Evolutionary conservation across 2,329 filamentous ascomycete genomes (phyloP).

Genomic region (Pseudopithomyces chartarum): DNA sequence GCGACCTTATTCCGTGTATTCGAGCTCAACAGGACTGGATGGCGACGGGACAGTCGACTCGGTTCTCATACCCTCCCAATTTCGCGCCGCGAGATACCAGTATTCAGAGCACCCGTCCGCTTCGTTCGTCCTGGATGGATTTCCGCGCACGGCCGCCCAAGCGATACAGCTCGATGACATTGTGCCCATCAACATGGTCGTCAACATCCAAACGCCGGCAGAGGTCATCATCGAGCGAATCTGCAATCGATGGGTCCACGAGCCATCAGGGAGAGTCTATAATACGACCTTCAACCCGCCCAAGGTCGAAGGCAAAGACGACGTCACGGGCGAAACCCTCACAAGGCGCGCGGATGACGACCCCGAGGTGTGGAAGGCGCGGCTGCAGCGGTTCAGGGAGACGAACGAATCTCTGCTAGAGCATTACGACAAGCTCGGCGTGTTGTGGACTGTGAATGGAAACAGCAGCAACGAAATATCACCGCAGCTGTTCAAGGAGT

Average conservation of each 20-base stretch:
- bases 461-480: conserved; percentile 94
- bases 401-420: conserved; percentile 83
- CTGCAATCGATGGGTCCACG: conserved; percentile 90
- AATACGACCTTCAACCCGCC: conserved; percentile 93
- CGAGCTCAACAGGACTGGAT: conserved; percentile 38
- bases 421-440: conserved; percentile 83
- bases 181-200: conserved; percentile 92
- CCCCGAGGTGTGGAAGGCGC: conserved; percentile 80
- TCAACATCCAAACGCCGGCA: conserved; percentile 83
- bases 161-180: conserved; percentile 77
- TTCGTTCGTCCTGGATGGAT: conserved; percentile 95
- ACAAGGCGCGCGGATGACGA: conserved; percentile 85
- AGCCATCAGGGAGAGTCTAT: conserved; percentile 88
- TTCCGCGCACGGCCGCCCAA: conserved; percentile 85
- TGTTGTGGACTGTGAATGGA: conserved; percentile 85
- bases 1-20: conserved; percentile 53
- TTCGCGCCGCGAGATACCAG: conserved; percentile 46
- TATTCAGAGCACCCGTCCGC: conserved; percentile 73
- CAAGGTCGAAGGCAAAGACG: conserved; percentile 78
- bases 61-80: conserved; percentile 47
- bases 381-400: conserved; percentile 84
- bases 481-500: conserved; percentile 83
- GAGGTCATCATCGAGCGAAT: conserved; percentile 89
- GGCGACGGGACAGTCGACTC: conserved; percentile 45
- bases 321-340: conserved; percentile 86